These are phyloP conservation scores for Podospora anserina DNA, from an alignment of 495 filamentous ascomycete species.

Conservation along the genomic window DNA sequence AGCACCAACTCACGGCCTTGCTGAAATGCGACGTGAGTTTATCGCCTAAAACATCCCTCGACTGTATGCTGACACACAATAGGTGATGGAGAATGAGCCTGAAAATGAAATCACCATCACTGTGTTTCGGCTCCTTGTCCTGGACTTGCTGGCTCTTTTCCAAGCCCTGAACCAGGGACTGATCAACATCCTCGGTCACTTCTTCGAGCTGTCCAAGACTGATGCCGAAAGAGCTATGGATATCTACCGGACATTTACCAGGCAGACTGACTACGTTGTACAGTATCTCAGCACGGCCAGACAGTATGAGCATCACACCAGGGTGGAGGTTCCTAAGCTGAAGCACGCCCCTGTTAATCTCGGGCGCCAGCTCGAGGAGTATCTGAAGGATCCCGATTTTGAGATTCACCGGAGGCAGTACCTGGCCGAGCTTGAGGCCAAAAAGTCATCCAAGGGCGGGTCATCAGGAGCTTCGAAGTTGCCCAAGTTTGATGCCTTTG, in stretches of 20 bases:
- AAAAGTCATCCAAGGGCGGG: constrained; percentile 51
- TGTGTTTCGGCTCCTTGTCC: constrained; percentile 87
- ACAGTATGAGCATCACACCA: constrained; percentile 84
- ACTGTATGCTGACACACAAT: not conserved
- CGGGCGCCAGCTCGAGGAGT: constrained; percentile 85
- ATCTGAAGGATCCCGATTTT: constrained; percentile 93
- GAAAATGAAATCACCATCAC: constrained; percentile 98
- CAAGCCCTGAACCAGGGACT: constrained; percentile 96
- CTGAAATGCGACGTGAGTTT: constrained; percentile 77
- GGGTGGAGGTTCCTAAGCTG: constrained; percentile 92
- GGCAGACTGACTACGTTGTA: constrained; percentile 89
- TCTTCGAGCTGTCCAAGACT: constrained; percentile 94
- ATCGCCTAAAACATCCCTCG: not conserved
- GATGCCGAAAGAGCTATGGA: constrained; percentile 89
- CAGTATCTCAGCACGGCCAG: constrained; percentile 83
- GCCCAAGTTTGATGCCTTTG: constrained; percentile 10
- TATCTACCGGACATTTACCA: constrained; percentile 91
- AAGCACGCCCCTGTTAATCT: constrained; percentile 95
- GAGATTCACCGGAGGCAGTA: constrained; percentile 92
- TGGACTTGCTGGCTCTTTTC: constrained; percentile 87
- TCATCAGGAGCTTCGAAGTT: constrained; percentile 32
- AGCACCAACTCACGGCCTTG: constrained; percentile 80
- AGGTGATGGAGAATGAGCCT: constrained; percentile 67
- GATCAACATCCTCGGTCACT: constrained; percentile 96
- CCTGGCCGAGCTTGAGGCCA: constrained; percentile 77